A percentile compares a stretch with the other conserved stretches of the same genome.
phyloP scores from a whole-genome alignment of 345 rosid genomes.

The Camelina neglecta region DNA sequence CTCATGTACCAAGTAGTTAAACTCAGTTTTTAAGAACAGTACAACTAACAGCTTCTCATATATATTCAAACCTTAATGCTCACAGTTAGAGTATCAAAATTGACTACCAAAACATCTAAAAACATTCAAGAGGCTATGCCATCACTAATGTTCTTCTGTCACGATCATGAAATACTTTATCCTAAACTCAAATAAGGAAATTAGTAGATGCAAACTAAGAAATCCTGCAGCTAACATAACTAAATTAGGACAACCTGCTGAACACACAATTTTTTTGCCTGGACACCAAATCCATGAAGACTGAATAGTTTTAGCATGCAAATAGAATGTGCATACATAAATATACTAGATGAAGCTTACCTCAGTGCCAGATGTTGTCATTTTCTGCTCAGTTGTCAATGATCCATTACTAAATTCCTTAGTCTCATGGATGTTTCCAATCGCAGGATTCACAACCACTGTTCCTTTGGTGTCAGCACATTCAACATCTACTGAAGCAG shows the following conservation, averaged over 20 bases:
- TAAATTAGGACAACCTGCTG: constrained; percentile 21
- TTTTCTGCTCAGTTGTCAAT: constrained; percentile 21
- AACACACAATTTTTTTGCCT: constrained; percentile 1
- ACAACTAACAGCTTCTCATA: constrained; percentile 9
- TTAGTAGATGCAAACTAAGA: neutral
- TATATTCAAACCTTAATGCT: constrained; percentile 9
- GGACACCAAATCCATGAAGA: neutral
- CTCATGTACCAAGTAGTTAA: neutral
- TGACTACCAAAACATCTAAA: constrained; percentile 17
- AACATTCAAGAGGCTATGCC: neutral
- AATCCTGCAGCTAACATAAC: neutral
- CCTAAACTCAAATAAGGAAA: constrained; percentile 12
- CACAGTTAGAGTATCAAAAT: neutral
- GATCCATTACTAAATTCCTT: constrained; percentile 37
- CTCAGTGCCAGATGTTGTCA: constrained; percentile 30
- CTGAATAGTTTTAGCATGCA: neutral
- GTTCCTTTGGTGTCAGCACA: constrained; percentile 23
- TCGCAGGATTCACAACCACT: constrained; percentile 20
- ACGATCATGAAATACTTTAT: constrained; percentile 14
- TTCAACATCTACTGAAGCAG: constrained; percentile 32
- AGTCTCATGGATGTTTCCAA: constrained; percentile 22
- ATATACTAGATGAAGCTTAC: constrained; percentile 18
- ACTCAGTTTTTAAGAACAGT: constrained; percentile 18
- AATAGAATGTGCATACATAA: neutral
- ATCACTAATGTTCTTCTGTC: neutral